These are phyloP conservation scores for Scenedesmus sp. DNA, from an alignment of 163 green algal genomes.

Conservation along the genomic window DNA sequence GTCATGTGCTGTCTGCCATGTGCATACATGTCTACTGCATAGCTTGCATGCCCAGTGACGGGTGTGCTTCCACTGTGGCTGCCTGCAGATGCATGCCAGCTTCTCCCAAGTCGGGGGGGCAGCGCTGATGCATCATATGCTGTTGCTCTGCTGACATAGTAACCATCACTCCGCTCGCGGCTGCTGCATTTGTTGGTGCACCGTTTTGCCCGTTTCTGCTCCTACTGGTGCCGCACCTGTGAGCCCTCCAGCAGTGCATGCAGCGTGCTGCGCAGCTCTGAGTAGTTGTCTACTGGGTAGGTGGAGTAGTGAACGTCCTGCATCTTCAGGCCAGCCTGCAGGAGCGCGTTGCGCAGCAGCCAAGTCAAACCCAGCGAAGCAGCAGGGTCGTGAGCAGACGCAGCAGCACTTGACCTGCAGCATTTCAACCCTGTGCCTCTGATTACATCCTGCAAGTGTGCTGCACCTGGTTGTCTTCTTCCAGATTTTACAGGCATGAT, in stretches of 20 bases:
- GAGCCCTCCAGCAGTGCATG: slow-evolving; percentile 5
- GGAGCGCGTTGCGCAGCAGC: neutral
- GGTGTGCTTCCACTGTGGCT: no score
- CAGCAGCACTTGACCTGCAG: neutral
- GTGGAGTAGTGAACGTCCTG: neutral
- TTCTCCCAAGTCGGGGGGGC: no score
- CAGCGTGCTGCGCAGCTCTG: neutral
- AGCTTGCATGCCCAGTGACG: neutral
- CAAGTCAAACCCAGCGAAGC: neutral
- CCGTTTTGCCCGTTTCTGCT: neutral
- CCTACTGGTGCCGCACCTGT: neutral
- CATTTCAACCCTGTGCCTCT: no score
- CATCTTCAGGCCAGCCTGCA: neutral
- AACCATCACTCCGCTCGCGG: neutral
- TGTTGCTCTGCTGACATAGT: neutral
- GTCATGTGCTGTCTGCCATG: neutral
- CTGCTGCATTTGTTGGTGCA: neutral
- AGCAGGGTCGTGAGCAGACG: neutral
- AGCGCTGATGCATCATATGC: no score
- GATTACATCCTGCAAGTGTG: neutral
- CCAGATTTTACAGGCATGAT: neutral
- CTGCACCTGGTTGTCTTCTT: neutral
- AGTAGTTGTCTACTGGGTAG: slow-evolving; percentile 19
- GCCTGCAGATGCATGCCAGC: no score
- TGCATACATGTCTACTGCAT: neutral